These are phyloP conservation scores for Trichoderma asperelloides DNA, from an alignment of 495 filamentous ascomycete genomes.

Conservation along the genomic window DNA sequence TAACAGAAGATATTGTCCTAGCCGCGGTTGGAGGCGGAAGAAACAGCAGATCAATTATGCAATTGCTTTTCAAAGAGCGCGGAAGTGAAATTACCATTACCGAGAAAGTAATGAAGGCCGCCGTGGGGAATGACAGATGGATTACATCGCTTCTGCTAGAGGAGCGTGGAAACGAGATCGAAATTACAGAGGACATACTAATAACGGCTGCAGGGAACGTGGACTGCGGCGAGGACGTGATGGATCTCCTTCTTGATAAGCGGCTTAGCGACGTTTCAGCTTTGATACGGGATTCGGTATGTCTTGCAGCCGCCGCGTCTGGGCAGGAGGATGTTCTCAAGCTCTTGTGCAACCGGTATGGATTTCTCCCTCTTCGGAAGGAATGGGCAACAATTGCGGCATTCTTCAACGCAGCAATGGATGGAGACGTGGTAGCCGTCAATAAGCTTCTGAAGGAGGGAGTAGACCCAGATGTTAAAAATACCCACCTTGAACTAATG, in stretches of 20 bases:
- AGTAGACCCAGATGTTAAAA: too few species aligned
- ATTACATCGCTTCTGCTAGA: conserved; percentile 10
- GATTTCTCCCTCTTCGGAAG: too few species aligned
- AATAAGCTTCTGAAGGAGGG: too few species aligned
- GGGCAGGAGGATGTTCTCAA: too few species aligned
- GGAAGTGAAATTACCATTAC: neutral
- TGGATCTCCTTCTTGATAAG: neutral
- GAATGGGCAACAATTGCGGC: too few species aligned
- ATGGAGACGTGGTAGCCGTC: too few species aligned
- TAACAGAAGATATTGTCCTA: neutral
- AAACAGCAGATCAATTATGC: neutral
- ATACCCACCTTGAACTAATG: too few species aligned
- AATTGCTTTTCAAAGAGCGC: neutral
- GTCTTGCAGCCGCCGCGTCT: too few species aligned
- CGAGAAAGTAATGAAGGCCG: neutral
- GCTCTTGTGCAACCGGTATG: too few species aligned
- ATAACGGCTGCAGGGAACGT: neutral
- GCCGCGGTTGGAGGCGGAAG: neutral
- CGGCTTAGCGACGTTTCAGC: neutral
- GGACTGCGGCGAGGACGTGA: neutral
- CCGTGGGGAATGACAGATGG: neutral
- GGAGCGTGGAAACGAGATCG: conserved; percentile 11
- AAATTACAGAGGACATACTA: conserved; percentile 14
- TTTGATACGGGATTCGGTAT: too few species aligned
- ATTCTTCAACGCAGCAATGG: too few species aligned